Base-by-base conservation (phyloP, 345 rosid species). In the Streptanthus diversifolius region DNA sequence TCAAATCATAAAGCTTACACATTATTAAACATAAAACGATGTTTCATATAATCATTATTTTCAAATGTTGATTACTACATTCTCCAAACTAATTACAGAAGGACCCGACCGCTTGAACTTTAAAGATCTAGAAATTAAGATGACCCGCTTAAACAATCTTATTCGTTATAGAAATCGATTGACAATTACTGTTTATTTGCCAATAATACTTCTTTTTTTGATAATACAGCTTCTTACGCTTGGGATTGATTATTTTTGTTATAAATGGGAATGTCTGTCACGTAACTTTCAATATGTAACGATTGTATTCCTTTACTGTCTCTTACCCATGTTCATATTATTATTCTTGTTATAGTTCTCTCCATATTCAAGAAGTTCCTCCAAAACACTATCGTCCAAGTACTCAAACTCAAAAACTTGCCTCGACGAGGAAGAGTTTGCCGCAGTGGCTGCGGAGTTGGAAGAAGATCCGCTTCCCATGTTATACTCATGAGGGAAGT, bases 371-470 rank as follows among this genome's bases (percentile, higher is more conserved):
- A 91, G 93, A 37, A 91, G 91, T 60, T 91, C 91, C 22, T 91
- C 96, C 78, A 91, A 69, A 70, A 91, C 77, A 35, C 83, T 79
- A 70, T 91, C 71, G 40, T 91, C 96, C 66, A 91, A 75, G 66
- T 81, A 91, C 82, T 91, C 97, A 9, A 91, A 84, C 84, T 89
- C 97, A 25, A 91, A 82, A 41, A 86, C 93, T 70, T 84, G 83
- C 74, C 73, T 27, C 32, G 83, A 70, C 0, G 82, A 62, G 6
- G 81, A 69, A 27, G 93, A 37, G 53, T 54, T 56, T 0, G 79
- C 19, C 6, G 65, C 49, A 1, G 53, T 37, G 9, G 61, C 45
- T 12, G 68, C 5, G 3, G 73, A 58, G 5, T 18, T 40, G 0
- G 80, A 70, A 6, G 76, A 55, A 8, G 79, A 63, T 54, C 72